Percentiles rank a stretch among this genome's conserved stretches.
Evolutionary conservation across 208 protist species (phyloP).

Genomic region (Leishmania arabica): DNA sequence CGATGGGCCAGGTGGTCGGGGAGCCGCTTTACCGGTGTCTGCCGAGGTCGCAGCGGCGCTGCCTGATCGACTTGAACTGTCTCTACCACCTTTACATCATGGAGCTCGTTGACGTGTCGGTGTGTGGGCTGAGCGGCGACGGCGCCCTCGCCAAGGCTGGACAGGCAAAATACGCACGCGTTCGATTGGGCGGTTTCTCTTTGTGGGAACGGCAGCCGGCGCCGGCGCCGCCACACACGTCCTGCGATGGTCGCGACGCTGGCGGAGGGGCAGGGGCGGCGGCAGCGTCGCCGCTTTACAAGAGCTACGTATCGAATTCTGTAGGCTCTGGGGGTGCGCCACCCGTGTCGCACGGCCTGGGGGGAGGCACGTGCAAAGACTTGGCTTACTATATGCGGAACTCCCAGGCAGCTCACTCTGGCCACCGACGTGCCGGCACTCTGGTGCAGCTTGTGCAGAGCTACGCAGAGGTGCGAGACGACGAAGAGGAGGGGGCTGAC

Average conservation of each 20-base stretch:
- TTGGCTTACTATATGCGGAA: conserved; percentile 23
- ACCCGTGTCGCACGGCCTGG: background rate
- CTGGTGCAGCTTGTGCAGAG: conserved; percentile 32
- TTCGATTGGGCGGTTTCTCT: conserved; percentile 14
- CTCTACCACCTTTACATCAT: conserved; percentile 43
- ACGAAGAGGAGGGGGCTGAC: background rate
- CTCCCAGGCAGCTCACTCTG: background rate
- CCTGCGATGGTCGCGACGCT: background rate
- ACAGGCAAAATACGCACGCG: conserved; percentile 13
- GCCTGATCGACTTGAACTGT: conserved; percentile 23
- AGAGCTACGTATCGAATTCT: conserved; percentile 10
- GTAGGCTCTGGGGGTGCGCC: background rate
- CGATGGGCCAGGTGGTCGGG: conserved; percentile 49
- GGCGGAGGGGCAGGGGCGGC: background rate
- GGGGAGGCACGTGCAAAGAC: conserved; percentile 5
- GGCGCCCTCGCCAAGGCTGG: conserved; percentile 10
- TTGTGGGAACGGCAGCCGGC: conserved; percentile 32
- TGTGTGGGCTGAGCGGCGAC: conserved; percentile 20
- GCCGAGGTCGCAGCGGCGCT: conserved; percentile 24
- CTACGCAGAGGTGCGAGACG: conserved; percentile 12
- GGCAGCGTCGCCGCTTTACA: conserved; percentile 17
- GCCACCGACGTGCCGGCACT: conserved; percentile 2
- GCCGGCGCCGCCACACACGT: conserved; percentile 1
- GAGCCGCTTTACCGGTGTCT: conserved; percentile 64
- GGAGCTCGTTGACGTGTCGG: conserved; percentile 21